phyloP scores from a whole-genome alignment of 2,329 filamentous ascomycete species.

The Colletotrichum eremochloae region DNA sequence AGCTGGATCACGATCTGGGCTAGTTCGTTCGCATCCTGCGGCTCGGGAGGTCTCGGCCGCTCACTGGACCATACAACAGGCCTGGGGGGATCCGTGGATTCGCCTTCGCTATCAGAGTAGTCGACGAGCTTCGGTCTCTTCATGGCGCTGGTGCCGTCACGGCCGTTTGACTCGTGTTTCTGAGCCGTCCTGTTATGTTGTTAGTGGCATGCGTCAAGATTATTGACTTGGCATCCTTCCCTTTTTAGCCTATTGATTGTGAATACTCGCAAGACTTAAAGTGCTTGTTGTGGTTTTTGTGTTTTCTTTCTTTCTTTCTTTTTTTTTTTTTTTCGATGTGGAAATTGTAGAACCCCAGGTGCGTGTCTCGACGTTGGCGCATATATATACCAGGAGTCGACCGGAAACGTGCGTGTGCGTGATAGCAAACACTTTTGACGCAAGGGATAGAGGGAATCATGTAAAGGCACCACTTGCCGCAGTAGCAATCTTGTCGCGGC shows the following conservation, averaged over 20 bases:
- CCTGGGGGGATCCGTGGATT: background rate
- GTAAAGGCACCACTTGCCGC: background rate
- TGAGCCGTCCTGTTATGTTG: background rate
- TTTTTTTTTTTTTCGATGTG: background rate
- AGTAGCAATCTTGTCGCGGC: background rate
- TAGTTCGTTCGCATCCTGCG: slow-evolving; percentile 15
- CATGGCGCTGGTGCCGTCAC: background rate
- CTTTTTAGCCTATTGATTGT: background rate
- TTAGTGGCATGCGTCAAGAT: background rate
- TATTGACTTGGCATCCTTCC: background rate
- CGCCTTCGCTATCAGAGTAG: background rate
- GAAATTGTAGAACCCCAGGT: background rate
- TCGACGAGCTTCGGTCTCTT: background rate
- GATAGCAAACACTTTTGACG: background rate
- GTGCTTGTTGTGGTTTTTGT: background rate
- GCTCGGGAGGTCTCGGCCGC: background rate
- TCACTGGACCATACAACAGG: background rate
- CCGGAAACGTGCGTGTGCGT: background rate
- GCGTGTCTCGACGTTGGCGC: background rate
- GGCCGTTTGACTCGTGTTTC: background rate
- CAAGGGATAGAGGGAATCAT: background rate
- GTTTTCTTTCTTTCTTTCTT: background rate
- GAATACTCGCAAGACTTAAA: background rate
- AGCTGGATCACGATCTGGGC: slow-evolving; percentile 24
- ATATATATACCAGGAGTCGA: background rate